Evolutionary conservation across 495 filamentous ascomycete genomes (phyloP).

Genomic region (Jackrogersella minutella): DNA sequence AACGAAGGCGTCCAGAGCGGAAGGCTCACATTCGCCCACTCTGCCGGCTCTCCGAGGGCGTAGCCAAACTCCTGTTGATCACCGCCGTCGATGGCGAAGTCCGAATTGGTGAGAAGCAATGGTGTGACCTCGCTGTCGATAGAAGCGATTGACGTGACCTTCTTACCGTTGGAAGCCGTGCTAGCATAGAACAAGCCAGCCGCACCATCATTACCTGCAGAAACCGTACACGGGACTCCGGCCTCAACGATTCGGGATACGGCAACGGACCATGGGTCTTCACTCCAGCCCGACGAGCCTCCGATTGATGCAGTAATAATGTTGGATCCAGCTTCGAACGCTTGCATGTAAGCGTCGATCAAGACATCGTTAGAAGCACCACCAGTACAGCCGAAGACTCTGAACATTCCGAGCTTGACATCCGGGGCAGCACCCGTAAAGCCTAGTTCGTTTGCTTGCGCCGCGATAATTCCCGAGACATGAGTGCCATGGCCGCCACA

Average conservation of each 20-base stretch:
- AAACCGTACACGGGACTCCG: constrained; percentile 63
- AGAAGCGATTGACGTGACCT: constrained; percentile 61
- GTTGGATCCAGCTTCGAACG: constrained; percentile 64
- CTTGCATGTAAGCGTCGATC: constrained; percentile 63
- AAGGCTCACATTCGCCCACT: constrained; percentile 51
- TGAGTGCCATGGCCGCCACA: constrained; percentile 59
- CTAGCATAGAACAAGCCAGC: constrained; percentile 63
- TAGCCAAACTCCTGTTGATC: constrained; percentile 47
- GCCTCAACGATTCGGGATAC: constrained; percentile 63
- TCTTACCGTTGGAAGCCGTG: constrained; percentile 60
- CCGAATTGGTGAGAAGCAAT: constrained; percentile 50
- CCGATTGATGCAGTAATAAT: constrained; percentile 69
- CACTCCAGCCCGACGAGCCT: constrained; percentile 62
- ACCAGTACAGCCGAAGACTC: constrained; percentile 61
- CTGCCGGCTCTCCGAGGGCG: constrained; percentile 49
- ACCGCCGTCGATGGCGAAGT: constrained; percentile 44
- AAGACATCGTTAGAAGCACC: constrained; percentile 61
- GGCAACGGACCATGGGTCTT: constrained; percentile 62
- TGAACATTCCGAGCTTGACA: constrained; percentile 63
- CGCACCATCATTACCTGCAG: constrained; percentile 63
- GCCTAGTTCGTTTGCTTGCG: constrained; percentile 57
- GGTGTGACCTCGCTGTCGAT: constrained; percentile 58
- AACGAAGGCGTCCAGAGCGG: constrained; percentile 60
- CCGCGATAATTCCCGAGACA: constrained; percentile 64
- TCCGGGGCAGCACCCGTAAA: constrained; percentile 64